phyloP scores from a whole-genome alignment of 2,329 filamentous ascomycete species.

The Graphilbum ipis-grandicollis region DNA sequence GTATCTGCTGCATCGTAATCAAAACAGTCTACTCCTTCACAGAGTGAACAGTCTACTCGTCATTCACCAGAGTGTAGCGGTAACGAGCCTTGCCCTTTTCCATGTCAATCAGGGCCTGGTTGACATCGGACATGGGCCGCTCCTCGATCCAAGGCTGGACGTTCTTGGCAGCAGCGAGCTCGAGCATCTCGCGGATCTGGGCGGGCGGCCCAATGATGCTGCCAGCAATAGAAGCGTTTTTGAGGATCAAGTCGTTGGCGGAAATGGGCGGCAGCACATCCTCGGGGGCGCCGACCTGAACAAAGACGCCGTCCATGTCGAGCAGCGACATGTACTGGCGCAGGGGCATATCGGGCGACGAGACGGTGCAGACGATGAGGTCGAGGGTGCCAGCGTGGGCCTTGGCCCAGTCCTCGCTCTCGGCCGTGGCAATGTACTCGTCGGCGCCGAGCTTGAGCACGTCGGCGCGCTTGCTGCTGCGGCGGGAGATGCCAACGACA shows the following conservation, averaged over 20 bases:
- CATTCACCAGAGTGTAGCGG: slow-evolving; percentile 29
- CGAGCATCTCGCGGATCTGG: slow-evolving; percentile 44
- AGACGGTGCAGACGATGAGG: slow-evolving; percentile 41
- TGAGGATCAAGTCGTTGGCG: slow-evolving; percentile 39
- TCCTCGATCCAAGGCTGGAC: slow-evolving; percentile 40
- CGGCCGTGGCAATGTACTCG: slow-evolving; percentile 16
- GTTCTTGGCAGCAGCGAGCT: slow-evolving; percentile 38
- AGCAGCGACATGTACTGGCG: slow-evolving; percentile 43
- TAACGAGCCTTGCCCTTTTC: slow-evolving; percentile 35
- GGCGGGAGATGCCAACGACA: slow-evolving; percentile 8
- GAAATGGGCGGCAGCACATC: slow-evolving; percentile 23
- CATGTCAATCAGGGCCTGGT: slow-evolving; percentile 38
- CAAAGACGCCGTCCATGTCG: slow-evolving; percentile 47
- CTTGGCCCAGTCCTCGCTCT: slow-evolving; percentile 36
- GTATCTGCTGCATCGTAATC: too few species aligned
- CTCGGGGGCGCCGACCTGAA: slow-evolving; percentile 50
- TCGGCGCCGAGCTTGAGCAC: slow-evolving; percentile 7
- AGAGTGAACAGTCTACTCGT: too few species aligned
- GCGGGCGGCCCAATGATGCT: slow-evolving; percentile 28
- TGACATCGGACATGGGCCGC: slow-evolving; percentile 38
- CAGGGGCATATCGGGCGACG: slow-evolving; percentile 37
- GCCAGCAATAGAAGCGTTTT: slow-evolving; percentile 33
- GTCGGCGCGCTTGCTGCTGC: slow-evolving; percentile 6
- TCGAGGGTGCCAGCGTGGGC: slow-evolving; percentile 34
- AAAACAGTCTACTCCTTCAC: too few species aligned